Evolutionary conservation across 352 stramenopile species (phyloP).

Genomic region (Phytophthora aleatoria): DNA sequence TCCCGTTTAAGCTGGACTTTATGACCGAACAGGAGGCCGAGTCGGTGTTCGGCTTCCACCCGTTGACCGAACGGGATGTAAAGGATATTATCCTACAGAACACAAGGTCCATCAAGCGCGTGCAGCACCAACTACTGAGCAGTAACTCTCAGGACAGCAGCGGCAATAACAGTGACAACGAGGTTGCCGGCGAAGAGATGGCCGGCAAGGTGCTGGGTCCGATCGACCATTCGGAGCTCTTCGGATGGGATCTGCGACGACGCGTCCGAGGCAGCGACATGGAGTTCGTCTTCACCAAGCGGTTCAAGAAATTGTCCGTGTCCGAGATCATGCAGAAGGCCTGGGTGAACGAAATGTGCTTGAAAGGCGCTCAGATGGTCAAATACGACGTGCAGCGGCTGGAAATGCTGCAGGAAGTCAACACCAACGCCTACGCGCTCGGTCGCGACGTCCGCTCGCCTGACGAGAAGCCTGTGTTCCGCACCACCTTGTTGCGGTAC

Average conservation of each 20-base stretch:
- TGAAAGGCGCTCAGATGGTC: conserved; percentile 46
- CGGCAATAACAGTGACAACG: conserved; percentile 13
- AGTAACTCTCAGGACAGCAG: not conserved
- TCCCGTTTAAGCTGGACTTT: conserved; percentile 30
- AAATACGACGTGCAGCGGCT: conserved; percentile 55
- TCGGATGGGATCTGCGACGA: conserved; percentile 50
- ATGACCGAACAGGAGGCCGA: conserved; percentile 40
- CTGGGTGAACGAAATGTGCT: conserved; percentile 46
- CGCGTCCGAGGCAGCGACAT: conserved; percentile 47
- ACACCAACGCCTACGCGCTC: conserved; percentile 45
- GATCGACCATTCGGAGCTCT: conserved; percentile 39
- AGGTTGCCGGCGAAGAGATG: conserved; percentile 6
- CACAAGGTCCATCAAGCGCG: conserved; percentile 27
- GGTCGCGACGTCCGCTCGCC: conserved; percentile 51
- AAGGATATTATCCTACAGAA: conserved; percentile 55
- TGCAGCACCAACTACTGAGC: conserved; percentile 38
- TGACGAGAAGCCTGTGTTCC: conserved; percentile 49
- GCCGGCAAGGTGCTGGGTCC: conserved; percentile 10
- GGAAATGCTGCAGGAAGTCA: conserved; percentile 51
- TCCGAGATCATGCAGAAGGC: conserved; percentile 49
- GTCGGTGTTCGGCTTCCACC: conserved; percentile 49
- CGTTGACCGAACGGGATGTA: conserved; percentile 33
- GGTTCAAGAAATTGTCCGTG: conserved; percentile 40
- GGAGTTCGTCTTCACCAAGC: conserved; percentile 55
- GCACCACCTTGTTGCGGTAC: conserved; percentile 51